Conservation (phyloP, 164 flowering plant genomes). For the Magnolia changhungtana region DNA sequence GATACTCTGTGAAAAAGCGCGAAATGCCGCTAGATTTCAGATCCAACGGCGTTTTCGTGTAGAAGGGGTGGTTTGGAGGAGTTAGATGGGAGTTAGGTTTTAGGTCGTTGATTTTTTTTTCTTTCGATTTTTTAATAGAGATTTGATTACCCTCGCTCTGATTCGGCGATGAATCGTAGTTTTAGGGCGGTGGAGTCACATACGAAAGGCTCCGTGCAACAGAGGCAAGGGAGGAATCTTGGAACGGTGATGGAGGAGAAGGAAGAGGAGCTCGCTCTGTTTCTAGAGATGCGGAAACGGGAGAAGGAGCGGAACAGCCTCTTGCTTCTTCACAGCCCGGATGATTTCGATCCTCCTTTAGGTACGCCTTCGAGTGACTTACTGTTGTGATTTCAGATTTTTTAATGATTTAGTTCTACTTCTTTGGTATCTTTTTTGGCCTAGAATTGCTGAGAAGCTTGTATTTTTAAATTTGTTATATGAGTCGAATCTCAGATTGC, state of each 20-base stretch:
- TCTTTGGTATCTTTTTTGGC: no score
- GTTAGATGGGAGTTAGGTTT: constrained; percentile 10
- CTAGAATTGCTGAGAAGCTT: no score
- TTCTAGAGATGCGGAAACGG: constrained; percentile 83
- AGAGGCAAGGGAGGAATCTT: constrained; percentile 44
- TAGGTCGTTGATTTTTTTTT: constrained; percentile 1
- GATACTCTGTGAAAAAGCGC: neutral
- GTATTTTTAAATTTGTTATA: no score
- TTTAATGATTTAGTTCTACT: no score
- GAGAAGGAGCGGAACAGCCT: constrained; percentile 68
- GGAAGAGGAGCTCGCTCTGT: constrained; percentile 86
- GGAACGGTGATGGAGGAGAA: constrained; percentile 69
- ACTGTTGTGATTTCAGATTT: no score
- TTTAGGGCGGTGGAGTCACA: constrained; percentile 71
- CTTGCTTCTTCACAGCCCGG: constrained; percentile 54
- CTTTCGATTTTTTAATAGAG: no score
- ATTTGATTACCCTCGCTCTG: no score
- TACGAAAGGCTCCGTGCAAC: constrained; percentile 49
- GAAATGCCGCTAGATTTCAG: neutral
- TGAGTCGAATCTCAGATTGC: no score
- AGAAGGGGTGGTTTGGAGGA: constrained; percentile 1
- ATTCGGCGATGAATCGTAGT: constrained; percentile 68
- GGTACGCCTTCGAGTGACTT: constrained; percentile 32
- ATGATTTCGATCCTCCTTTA: constrained; percentile 69
- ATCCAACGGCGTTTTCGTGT: neutral